phyloP scores from a whole-genome alignment of 306 rosid genomes.

The Glycine tomentella region DNA sequence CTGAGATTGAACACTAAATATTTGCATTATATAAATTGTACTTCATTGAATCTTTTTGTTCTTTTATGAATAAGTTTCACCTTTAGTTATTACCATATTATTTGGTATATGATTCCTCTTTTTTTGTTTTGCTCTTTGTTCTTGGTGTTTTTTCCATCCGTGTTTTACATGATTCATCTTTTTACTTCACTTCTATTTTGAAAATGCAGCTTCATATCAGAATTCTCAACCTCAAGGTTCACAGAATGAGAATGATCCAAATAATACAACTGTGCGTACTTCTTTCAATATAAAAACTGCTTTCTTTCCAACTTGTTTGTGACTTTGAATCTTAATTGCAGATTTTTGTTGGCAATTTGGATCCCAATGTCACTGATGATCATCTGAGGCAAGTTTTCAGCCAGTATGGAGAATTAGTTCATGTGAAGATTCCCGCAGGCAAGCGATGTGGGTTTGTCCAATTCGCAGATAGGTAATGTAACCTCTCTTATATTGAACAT shows the following conservation, averaged over 20 bases:
- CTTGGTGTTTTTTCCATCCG: background rate
- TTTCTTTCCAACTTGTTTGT: constrained; percentile 29
- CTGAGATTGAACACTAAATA: background rate
- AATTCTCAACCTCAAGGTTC: constrained; percentile 74
- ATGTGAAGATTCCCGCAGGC: constrained; percentile 95
- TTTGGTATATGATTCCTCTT: background rate
- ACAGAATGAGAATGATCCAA: constrained; percentile 90
- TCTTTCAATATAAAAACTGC: constrained; percentile 34
- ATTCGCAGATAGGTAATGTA: constrained; percentile 76
- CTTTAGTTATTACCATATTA: background rate
- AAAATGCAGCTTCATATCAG: constrained; percentile 88
- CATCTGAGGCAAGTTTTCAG: constrained; percentile 88
- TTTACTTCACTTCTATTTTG: constrained; percentile 50
- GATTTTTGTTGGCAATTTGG: constrained; percentile 98
- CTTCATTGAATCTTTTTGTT: background rate
- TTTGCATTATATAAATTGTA: background rate
- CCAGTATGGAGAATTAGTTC: constrained; percentile 85
- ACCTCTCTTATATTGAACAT: background rate
- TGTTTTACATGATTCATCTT: constrained; percentile 16
- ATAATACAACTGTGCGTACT: constrained; percentile 91
- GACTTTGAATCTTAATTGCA: constrained; percentile 50
- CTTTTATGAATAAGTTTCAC: background rate
- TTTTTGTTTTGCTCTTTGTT: background rate
- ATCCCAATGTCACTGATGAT: constrained; percentile 83
- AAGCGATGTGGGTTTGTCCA: constrained; percentile 99